Evolutionary conservation across 345 rosid species (phyloP), one percentile per base, ranked within the genome.

Genomic region (Toxicodendron radicans): DNA sequence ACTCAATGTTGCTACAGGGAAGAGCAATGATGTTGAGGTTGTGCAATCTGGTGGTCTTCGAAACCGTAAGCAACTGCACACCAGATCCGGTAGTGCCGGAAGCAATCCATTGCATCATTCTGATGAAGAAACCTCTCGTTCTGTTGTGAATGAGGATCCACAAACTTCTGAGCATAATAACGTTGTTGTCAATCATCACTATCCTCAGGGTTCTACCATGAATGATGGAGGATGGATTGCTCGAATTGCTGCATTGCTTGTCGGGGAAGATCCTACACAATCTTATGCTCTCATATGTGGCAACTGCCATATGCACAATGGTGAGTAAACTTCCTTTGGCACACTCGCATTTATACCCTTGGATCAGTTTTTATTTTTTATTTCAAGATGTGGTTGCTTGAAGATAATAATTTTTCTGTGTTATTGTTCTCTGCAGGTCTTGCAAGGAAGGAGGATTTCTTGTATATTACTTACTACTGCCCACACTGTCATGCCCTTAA

Each of bases 271-370:
- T 81, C 98, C 97, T 38, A 82, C 88, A 3, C 98, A 93, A 67
- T 95, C 97, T 30, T 95, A 79, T 76, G 99, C 99, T 3, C 89
- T 95, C 73, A 95, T 95, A 69, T 95, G 99, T 70, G 97, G 97
- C 59, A 93, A 86, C 75, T 95, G 99, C 73, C 95, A 82, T 70
- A 91, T 89, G 97, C 99, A 95, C 82, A 95, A 93, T 61, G 99
- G 98, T 95, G 73, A n/a, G n/a, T n/a, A n/a, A n/a, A n/a, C n/a
- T n/a, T n/a, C n/a, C n/a, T n/a, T n/a, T n/a, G n/a, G n/a, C n/a
- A n/a, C n/a, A n/a, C n/a, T n/a, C n/a, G n/a, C n/a, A n/a, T n/a
- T n/a, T n/a, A n/a, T n/a, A n/a, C n/a, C n/a, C n/a, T n/a, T n/a
- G n/a, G n/a, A n/a, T n/a, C n/a, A n/a, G n/a, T n/a, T n/a, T n/a